Evolutionary conservation across 805 yeast species (phyloP).

Genomic region (Metschnikowia anglica): DNA sequence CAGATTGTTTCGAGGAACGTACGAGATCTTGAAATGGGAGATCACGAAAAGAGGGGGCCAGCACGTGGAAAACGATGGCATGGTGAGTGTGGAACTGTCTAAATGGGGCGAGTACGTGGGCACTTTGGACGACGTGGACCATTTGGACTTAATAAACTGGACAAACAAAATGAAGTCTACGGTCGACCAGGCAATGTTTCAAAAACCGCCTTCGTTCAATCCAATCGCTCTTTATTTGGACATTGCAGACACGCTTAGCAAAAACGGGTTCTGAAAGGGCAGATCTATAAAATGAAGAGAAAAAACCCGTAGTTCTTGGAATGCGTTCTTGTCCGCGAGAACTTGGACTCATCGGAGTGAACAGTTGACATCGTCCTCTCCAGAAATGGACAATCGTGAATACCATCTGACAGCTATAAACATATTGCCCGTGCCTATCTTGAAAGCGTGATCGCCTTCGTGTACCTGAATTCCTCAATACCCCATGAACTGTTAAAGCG

Average conservation of each 20-base stretch:
- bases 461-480: conserved; percentile 38
- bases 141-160: conserved; percentile 85
- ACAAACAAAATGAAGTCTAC: conserved; percentile 49
- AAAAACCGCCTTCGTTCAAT: conserved; percentile 48
- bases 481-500: conserved; percentile 45
- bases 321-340: too few relatives aligned
- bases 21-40: conserved; percentile 53
- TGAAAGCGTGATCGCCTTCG: conserved; percentile 35
- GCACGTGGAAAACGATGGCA: conserved; percentile 75
- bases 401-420: background rate
- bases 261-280: conserved; percentile 48
- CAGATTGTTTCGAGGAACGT: conserved; percentile 60
- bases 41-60: conserved; percentile 17
- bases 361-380: too few relatives aligned
- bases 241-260: conserved; percentile 61
- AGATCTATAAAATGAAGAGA: background rate
- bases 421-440: background rate
- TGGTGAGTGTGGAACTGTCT: conserved; percentile 75
- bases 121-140: conserved; percentile 75
- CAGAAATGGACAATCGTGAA: too few relatives aligned
- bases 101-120: conserved; percentile 86
- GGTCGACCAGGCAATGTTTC: conserved; percentile 30
- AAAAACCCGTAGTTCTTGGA: background rate
- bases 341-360: too few relatives aligned
- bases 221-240: conserved; percentile 70